Base-by-base conservation (phyloP, 2,329 filamentous ascomycete species). In the Clarireedia homoeocarpa region DNA sequence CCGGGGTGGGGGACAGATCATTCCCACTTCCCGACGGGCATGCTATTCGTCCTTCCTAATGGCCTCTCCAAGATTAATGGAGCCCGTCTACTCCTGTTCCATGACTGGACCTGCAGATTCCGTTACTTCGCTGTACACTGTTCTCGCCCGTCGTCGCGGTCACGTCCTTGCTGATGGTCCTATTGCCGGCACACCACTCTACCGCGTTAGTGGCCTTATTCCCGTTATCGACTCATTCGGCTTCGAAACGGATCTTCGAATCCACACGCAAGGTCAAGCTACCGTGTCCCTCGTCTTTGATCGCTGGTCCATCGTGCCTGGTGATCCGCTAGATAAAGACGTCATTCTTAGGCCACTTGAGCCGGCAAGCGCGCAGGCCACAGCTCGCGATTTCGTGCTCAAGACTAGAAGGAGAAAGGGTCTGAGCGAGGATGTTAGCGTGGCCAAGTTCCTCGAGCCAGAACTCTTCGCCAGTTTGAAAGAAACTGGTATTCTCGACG, bases 211-310 rank as follows among this genome's bases (percentile, higher is more conserved):
- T 66, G 94, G 94, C 3, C 78, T 97, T 50, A 84, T 99, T 55
- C 94, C 94, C 9, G 94, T 97, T 58, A 96, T 99, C 69, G 94
- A 99, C 75, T 91, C 86, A 30, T 99, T 99, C 68, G 94, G 94
- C 20, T 97, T 99, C 72, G 94, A 99, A 76, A 97, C 94, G 14
- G 94, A 99, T 74, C 78, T 99, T 57, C 81, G 94, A 60, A 97
- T 97, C 68, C 91, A 96, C 72, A 96, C 92, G 0, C 89, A 96
- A 75, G 92, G 94, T 52, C 86, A 91, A 70, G 91, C 91, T 55
- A 91, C 89, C 67, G 84, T 97, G 53, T 91, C 86, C 65, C 79
- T 99, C 38, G 90, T 95, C 12, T 99, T 99, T 71, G 94, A 99
- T 69, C 85, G 89, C 62, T 99, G 94, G 94, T 91, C 82, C 67